A percentile compares a stretch with the other conserved stretches of the same genome.
phyloP scores from a whole-genome alignment of 345 rosid genomes.

The Moringa oleifera region DNA sequence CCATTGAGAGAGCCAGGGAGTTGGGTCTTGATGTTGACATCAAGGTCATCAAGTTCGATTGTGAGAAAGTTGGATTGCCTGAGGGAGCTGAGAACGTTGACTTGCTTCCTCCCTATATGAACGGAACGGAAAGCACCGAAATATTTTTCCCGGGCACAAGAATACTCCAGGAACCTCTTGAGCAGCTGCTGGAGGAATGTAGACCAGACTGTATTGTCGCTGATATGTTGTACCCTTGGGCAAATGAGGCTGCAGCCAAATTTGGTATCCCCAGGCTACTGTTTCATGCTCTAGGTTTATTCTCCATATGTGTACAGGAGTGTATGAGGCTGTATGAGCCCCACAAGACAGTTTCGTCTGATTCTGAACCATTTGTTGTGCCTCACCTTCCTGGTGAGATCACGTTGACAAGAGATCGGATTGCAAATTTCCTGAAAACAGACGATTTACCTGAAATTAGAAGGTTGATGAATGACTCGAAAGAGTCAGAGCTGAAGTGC shows the following conservation, averaged over 20 bases:
- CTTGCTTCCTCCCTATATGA: no score
- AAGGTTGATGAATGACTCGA: not conserved
- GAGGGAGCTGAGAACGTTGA: no score
- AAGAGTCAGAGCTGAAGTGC: conserved; percentile 14
- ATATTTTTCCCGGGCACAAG: not conserved
- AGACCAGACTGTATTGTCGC: conserved; percentile 31
- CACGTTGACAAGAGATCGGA: conserved; percentile 38
- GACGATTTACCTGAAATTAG: no score
- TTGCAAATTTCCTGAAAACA: conserved; percentile 18
- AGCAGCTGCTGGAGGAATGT: not conserved
- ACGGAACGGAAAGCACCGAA: no score
- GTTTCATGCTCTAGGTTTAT: conserved; percentile 39
- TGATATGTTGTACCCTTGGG: conserved; percentile 23
- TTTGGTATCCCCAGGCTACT: conserved; percentile 29
- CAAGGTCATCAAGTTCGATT: no score
- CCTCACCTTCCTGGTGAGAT: conserved; percentile 42
- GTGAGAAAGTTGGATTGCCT: no score
- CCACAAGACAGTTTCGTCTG: conserved; percentile 27
- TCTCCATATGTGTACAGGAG: conserved; percentile 26
- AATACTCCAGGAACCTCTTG: not conserved
- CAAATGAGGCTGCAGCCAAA: conserved; percentile 11
- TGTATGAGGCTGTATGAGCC: conserved; percentile 24
- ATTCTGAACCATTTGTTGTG: conserved; percentile 36
- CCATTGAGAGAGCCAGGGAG: no score
- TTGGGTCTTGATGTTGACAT: no score